phyloP scores from a whole-genome alignment of 495 filamentous ascomycete species.

The Aspergillus nanangensis region DNA sequence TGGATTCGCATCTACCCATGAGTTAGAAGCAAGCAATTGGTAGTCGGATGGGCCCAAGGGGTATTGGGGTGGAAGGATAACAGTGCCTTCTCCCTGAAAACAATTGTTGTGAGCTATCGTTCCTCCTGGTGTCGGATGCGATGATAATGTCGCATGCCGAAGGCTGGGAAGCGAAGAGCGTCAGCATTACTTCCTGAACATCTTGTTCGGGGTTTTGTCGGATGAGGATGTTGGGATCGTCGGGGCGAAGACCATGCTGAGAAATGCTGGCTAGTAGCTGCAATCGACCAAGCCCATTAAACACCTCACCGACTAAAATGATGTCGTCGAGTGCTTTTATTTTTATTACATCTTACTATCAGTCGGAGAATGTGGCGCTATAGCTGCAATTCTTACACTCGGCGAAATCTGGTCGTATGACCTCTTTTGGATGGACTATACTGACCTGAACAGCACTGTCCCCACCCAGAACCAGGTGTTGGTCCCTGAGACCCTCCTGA shows the following conservation, averaged over 20 bases:
- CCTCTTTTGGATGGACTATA: slow-evolving; percentile 65
- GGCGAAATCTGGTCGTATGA: slow-evolving; percentile 63
- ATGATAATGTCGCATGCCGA: too few species aligned
- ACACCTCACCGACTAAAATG: slow-evolving; percentile 71
- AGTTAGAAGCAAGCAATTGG: slow-evolving; percentile 41
- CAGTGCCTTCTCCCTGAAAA: slow-evolving; percentile 74
- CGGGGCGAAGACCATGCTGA: slow-evolving; percentile 24
- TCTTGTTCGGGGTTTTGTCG: slow-evolving; percentile 73
- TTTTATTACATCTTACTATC: slow-evolving; percentile 31
- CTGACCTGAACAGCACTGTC: slow-evolving; percentile 71
- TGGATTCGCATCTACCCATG: slow-evolving; percentile 20
- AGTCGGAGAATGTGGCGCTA: slow-evolving; percentile 85
- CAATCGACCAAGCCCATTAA: slow-evolving; percentile 5
- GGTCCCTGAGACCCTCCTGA: slow-evolving; percentile 95
- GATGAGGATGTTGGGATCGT: slow-evolving; percentile 47
- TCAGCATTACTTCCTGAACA: slow-evolving; percentile 55
- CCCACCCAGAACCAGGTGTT: slow-evolving; percentile 89
- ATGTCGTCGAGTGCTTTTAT: slow-evolving; percentile 69
- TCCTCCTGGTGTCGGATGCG: slow-evolving; percentile 6
- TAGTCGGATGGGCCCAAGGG: slow-evolving; percentile 52
- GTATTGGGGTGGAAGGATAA: slow-evolving; percentile 72
- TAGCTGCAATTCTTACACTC: slow-evolving; percentile 84
- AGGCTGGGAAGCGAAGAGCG: slow-evolving; percentile 43
- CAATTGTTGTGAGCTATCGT: slow-evolving; percentile 59
- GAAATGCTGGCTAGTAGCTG: slow-evolving; percentile 29